Base-by-base conservation (phyloP, 345 rosid genomes). In the Anacardium occidentale region DNA sequence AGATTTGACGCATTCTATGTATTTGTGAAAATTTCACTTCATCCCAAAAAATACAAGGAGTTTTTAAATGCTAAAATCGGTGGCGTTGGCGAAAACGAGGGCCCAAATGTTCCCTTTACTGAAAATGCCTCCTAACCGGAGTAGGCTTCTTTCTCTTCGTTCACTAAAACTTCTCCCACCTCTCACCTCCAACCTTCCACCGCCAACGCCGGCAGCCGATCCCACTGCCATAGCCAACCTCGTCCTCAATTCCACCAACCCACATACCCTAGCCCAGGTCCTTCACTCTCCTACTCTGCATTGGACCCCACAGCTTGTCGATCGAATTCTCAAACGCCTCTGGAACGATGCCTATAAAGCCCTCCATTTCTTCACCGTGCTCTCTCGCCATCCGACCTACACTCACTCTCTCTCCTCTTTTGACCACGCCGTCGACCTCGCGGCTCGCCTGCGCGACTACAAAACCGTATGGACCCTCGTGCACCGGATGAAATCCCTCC, bases 321-420 rank as follows among this genome's bases (percentile, higher is more conserved):
- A 92, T 80, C 54, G 84, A 6, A 71, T 84, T 62, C 84, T 92
- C 68, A 94, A 92, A 29, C 88, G 83, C 42, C 87, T 89, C 42
- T 92, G 98, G 98, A 92, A 92, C 69, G 92, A 92, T 77, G 95
- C 91, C 66, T 91, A 87, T 3, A 92, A 84, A 78, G 97, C 97
- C 59, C 89, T 94, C 47, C 85, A 85, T 17, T 90, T 92, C 87
- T 94, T 92, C 87, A 79, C 72, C 50, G 66, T 84, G 73, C 85
- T 94, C 70, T 72, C 21, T 72, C 81, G 45, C 74, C 94, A 84
- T 68, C 92, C 87, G 47, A 66, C 60, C 12, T 90, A 88, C 57
- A 12, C 66, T 68, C 97, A 85, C 80, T 76, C 82, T 42, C 60
- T 80, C 57, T 90, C 95, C 68, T 90, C 95, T 85, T 92, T 89